Evolutionary conservation across 805 yeast species (phyloP).

Genomic region (Ogataea wickerhamii): DNA sequence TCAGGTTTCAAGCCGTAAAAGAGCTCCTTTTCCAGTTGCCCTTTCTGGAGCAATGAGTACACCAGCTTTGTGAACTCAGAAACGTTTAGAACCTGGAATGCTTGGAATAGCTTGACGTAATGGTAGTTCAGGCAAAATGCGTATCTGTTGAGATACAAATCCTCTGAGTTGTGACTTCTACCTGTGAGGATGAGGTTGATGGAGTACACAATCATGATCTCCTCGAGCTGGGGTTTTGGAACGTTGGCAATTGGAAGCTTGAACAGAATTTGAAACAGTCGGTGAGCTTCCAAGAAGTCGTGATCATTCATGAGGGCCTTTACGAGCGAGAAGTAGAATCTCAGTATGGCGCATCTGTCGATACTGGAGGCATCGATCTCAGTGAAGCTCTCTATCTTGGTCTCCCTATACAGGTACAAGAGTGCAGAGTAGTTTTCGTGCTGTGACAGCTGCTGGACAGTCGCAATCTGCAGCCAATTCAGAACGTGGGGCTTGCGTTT

Average conservation of each 20-base stretch:
- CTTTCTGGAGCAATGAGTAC: constrained; percentile 4
- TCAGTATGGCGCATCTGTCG: constrained; percentile 9
- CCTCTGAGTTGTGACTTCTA: neutral
- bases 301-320: constrained; percentile 17
- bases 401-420: constrained; percentile 2
- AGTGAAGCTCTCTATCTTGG: constrained; percentile 5
- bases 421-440: constrained; percentile 2
- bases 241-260: constrained; percentile 9
- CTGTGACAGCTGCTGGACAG: constrained; percentile 8
- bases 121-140: constrained; percentile 7
- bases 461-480: constrained; percentile 7
- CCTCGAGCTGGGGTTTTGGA: constrained; percentile 3
- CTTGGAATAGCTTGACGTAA: constrained; percentile 12
- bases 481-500: constrained; percentile 2
- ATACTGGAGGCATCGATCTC: constrained; percentile 15
- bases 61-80: constrained; percentile 10
- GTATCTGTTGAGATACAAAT: constrained; percentile 10
- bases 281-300: constrained; percentile 18
- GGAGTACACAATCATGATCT: constrained; percentile 17
- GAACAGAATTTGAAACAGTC: constrained; percentile 18
- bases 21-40: neutral
- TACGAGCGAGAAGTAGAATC: constrained; percentile 17
- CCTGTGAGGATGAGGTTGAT: constrained; percentile 14
- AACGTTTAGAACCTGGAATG: constrained; percentile 13
- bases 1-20: constrained; percentile 4